Conservation (phyloP, 1,284 basidiomycete species). For the Ceratobasidium sp. region DNA sequence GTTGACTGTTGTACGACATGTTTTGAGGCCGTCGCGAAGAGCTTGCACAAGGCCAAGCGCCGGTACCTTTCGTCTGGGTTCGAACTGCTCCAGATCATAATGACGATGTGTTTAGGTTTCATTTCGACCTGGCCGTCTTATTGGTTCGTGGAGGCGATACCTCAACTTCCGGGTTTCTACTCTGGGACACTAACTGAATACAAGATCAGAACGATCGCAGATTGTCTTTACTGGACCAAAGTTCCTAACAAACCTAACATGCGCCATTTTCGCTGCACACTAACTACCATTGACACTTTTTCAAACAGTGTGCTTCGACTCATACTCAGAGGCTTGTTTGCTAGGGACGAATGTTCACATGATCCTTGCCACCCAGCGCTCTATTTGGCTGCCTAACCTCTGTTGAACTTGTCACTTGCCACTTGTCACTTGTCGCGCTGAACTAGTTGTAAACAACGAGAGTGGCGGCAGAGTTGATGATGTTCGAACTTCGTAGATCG, state of each 20-base stretch:
- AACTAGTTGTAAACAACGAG: background rate
- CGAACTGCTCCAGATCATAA: background rate
- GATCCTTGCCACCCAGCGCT: too few species aligned
- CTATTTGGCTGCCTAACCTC: too few species aligned
- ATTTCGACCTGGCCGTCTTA: background rate
- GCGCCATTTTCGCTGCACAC: slow-evolving; percentile 1
- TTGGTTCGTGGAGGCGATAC: too few species aligned
- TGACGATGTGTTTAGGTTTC: slow-evolving; percentile 1
- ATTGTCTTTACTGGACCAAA: background rate
- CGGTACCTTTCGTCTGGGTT: background rate
- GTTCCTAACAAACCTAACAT: background rate
- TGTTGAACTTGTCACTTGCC: too few species aligned
- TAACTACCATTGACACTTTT: slow-evolving; percentile 31
- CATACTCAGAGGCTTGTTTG: slow-evolving; percentile 1
- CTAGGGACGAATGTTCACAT: background rate
- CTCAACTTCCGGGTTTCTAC: too few species aligned
- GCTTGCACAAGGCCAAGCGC: background rate
- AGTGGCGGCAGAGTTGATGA: background rate
- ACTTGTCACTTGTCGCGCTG: too few species aligned
- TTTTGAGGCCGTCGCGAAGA: too few species aligned
- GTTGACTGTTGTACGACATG: too few species aligned
- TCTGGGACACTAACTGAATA: too few species aligned
- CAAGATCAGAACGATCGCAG: background rate
- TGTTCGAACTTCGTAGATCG: background rate
- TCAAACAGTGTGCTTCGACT: slow-evolving; percentile 39